Percentiles rank a stretch among this genome's conserved stretches.
phyloP scores from a whole-genome alignment of 345 rosid species.

The Arabidopsis thaliana region DNA sequence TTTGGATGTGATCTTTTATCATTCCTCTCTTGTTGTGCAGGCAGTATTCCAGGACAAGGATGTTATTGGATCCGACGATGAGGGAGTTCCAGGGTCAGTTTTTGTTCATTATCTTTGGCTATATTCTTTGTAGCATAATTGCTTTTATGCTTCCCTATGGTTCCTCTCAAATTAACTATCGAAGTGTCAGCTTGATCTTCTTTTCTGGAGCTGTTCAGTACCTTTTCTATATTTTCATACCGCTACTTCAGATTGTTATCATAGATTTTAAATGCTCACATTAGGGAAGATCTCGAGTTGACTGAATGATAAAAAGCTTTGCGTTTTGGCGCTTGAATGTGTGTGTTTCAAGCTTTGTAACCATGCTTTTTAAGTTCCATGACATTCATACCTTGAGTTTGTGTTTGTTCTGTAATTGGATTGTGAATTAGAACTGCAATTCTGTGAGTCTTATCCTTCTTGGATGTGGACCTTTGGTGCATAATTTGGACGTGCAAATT shows the following conservation, averaged over 20 bases:
- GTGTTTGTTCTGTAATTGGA: conserved; percentile 4
- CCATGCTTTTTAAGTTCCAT: conserved; percentile 13
- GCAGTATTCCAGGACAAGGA: conserved; percentile 70
- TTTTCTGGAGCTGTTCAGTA: conserved; percentile 8
- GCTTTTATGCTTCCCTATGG: conserved; percentile 6
- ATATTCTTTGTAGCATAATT: not conserved
- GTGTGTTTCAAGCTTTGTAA: not conserved
- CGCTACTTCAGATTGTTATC: not conserved
- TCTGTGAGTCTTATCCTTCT: conserved; percentile 8
- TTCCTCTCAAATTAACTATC: not conserved
- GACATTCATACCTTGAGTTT: conserved; percentile 6
- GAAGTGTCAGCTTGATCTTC: not conserved
- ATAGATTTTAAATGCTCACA: not conserved
- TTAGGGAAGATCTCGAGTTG: conserved; percentile 1
- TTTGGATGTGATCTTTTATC: conserved; percentile 10
- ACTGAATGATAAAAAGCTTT: not conserved
- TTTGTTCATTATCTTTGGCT: conserved; percentile 16
- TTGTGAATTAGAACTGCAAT: conserved; percentile 1
- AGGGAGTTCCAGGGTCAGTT: conserved; percentile 58
- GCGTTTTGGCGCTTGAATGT: conserved; percentile 12
- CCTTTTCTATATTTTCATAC: not conserved
- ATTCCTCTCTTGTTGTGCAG: conserved; percentile 52
- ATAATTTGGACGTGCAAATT: conserved; percentile 10
- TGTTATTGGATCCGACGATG: conserved; percentile 49
- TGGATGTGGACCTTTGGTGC: conserved; percentile 22